phyloP scores from a whole-genome alignment of 1,284 basidiomycete genomes.

The Leccinum pachyderme region DNA sequence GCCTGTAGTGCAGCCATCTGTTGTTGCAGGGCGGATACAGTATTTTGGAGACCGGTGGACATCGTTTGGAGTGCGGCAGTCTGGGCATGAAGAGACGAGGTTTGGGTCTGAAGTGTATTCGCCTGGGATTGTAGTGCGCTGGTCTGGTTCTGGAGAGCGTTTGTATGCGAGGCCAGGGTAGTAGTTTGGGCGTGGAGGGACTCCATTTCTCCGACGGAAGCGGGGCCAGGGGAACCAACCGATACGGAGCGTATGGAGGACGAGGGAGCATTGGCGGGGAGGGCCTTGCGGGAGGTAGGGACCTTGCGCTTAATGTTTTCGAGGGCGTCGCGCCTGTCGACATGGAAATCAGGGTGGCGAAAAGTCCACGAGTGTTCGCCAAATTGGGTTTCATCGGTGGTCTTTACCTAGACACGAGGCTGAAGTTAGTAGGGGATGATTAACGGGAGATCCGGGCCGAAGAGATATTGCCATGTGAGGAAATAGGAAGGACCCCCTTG shows the following conservation, averaged over 20 bases:
- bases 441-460: constrained; percentile 7
- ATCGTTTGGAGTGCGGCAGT: constrained; percentile 27
- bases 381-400: constrained; percentile 73
- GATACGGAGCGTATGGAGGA: constrained; percentile 37
- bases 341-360: constrained; percentile 90
- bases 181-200: constrained; percentile 27
- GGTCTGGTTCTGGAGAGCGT: constrained; percentile 28
- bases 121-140: constrained; percentile 24
- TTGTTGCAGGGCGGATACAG: constrained; percentile 25
- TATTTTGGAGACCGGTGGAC: constrained; percentile 26
- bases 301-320: constrained; percentile 96
- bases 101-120: constrained; percentile 31
- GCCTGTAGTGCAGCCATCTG: constrained; percentile 27
- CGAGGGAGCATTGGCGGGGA: constrained; percentile 21
- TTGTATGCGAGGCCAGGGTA: constrained; percentile 27
- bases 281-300: constrained; percentile 64
- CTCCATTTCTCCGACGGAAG: constrained; percentile 22
- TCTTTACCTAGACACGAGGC: constrained; percentile 55
- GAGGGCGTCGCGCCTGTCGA: constrained; percentile 79
- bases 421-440: constrained; percentile 3
- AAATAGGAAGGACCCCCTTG: constrained; percentile 10
- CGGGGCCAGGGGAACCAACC: constrained; percentile 29
- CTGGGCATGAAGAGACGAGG: constrained; percentile 29
- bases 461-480: neutral
- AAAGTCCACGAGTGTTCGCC: constrained; percentile 95